A percentile compares a stretch with the other conserved stretches of the same genome.
Conservation (phyloP, 176 grass and related monocot genomes). For the Otatea glauca region DNA sequence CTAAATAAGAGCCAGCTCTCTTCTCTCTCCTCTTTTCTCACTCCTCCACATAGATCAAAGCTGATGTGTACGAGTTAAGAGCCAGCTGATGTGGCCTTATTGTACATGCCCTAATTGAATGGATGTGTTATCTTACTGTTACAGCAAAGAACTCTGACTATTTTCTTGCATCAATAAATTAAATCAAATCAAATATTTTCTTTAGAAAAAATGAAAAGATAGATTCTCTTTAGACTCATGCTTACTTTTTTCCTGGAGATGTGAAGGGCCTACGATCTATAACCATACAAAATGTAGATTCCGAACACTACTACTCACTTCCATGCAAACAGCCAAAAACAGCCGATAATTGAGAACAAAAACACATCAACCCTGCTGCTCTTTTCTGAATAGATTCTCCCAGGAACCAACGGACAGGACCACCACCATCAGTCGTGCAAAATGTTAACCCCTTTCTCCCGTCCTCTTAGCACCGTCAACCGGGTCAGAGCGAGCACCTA, state of each 20-base stretch:
- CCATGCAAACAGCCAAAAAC: not conserved
- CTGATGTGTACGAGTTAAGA: no score
- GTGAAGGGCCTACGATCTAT: not conserved
- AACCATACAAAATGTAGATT: conserved; percentile 20
- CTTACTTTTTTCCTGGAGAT: not conserved
- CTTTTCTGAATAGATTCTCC: not conserved
- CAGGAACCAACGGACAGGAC: not conserved
- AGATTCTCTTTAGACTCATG: not conserved
- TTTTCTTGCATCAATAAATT: not conserved
- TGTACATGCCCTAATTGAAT: no score
- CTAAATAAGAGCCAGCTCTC: no score
- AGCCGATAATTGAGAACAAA: not conserved
- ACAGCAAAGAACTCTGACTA: not conserved
- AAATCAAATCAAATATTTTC: not conserved
- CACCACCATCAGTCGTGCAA: not conserved
- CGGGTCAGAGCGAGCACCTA: conserved; percentile 8
- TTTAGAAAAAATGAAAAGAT: not conserved
- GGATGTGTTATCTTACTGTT: not conserved
- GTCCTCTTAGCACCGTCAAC: not conserved
- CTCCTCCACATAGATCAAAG: no score
- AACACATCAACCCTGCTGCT: no score
- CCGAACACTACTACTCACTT: not conserved
- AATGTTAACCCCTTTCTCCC: not conserved
- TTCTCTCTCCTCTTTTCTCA: no score
- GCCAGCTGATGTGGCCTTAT: no score